Percentiles rank a stretch among this genome's conserved stretches.
Evolutionary conservation across 2,329 filamentous ascomycete genomes (phyloP).

Genomic region (Aspergillus arachidicola): DNA sequence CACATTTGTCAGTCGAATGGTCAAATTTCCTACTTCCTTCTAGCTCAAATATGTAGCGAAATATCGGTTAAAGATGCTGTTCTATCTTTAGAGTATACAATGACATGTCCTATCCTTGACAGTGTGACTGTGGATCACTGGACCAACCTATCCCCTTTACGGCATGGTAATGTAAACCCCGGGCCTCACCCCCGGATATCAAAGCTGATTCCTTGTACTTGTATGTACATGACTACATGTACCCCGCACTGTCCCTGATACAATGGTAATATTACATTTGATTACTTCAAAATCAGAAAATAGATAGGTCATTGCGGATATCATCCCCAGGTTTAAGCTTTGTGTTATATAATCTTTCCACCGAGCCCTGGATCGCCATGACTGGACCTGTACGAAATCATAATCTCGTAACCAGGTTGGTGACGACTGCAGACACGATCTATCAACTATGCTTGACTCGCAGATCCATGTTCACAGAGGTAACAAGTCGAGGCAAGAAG

Average conservation of each 20-base stretch:
- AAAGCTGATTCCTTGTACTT: not conserved
- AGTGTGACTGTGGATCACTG: not conserved
- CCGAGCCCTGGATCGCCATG: not conserved
- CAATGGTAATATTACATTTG: not conserved
- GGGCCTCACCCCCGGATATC: not conserved
- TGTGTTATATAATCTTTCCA: not conserved
- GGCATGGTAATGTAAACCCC: not conserved
- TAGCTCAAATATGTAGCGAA: too few species aligned
- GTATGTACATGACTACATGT: not conserved
- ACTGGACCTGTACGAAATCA: not conserved
- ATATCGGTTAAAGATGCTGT: too few species aligned
- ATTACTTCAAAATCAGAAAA: not conserved
- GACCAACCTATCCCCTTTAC: not conserved
- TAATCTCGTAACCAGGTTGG: not conserved
- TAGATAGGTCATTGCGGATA: not conserved
- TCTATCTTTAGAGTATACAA: not conserved
- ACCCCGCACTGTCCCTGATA: too few species aligned
- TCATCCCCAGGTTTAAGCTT: not conserved
- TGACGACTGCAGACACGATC: not conserved
- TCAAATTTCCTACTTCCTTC: too few species aligned
- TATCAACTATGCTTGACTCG: not conserved
- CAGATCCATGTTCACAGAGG: not conserved
- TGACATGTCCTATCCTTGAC: not conserved
- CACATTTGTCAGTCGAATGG: too few species aligned
- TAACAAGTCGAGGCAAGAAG: not conserved